Conservation (phyloP, 768 basidiomycete genomes). For the Tylopilus rubrobrunneus region DNA sequence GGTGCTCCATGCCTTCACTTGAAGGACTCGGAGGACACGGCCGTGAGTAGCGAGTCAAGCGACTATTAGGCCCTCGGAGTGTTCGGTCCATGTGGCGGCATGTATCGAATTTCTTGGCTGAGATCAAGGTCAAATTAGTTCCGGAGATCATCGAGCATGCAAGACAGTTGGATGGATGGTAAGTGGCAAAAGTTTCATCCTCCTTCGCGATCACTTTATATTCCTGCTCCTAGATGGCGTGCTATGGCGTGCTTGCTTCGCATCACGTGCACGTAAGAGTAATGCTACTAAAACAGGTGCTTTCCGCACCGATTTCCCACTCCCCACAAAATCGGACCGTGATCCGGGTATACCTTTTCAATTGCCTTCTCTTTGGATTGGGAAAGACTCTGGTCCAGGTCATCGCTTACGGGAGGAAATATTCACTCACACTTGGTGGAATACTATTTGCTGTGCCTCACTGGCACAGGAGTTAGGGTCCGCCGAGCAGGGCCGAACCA, state of each 20-base stretch:
- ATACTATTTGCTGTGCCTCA: too few relatives aligned
- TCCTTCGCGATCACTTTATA: slow-evolving; percentile 16
- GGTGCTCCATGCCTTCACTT: too few relatives aligned
- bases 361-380: too few relatives aligned
- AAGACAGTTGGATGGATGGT: not conserved
- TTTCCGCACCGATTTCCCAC: too few relatives aligned
- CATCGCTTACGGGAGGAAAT: too few relatives aligned
- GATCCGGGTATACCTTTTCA: too few relatives aligned
- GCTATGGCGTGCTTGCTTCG: slow-evolving; percentile 31
- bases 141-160: not conserved
- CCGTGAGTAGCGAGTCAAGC: not conserved
- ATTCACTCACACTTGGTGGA: too few relatives aligned
- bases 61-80: not conserved
- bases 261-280: slow-evolving; percentile 24
- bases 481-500: too few relatives aligned
- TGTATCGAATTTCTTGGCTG: not conserved
- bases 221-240: slow-evolving; percentile 9
- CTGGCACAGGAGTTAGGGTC: too few relatives aligned
- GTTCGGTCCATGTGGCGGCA: too few relatives aligned
- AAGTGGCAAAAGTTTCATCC: not conserved
- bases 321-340: not conserved
- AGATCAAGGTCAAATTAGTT: not conserved
- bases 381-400: too few relatives aligned
- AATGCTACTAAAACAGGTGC: not conserved
- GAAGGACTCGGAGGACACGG: not conserved